Evolutionary conservation across 208 protist species (phyloP).

Genomic region (Trypanosoma congolense): DNA sequence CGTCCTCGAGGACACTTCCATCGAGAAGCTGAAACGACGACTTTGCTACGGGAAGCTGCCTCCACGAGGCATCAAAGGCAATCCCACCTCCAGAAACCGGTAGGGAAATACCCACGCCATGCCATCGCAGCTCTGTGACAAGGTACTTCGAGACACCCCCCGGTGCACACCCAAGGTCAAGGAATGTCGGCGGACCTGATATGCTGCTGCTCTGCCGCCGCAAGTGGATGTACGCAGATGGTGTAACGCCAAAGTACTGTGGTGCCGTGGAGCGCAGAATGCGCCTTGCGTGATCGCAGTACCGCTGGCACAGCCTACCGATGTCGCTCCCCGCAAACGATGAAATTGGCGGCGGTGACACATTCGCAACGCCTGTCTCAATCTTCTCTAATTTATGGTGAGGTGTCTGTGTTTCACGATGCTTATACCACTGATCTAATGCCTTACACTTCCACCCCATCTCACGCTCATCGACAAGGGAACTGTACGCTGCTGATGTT

Average conservation of each 20-base stretch:
- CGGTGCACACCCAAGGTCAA: slow-evolving; percentile 70
- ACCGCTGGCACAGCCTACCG: slow-evolving; percentile 36
- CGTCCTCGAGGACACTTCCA: slow-evolving; percentile 13
- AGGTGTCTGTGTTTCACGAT: slow-evolving; percentile 16
- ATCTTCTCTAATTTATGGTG: not conserved
- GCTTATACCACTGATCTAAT: slow-evolving; percentile 61
- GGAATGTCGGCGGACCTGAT: slow-evolving; percentile 30
- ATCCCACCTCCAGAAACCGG: slow-evolving; percentile 45
- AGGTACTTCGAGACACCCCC: slow-evolving; percentile 73
- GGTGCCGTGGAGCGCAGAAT: slow-evolving; percentile 22
- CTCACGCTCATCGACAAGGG: slow-evolving; percentile 45
- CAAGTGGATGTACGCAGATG: not conserved
- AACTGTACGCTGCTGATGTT: slow-evolving; percentile 31
- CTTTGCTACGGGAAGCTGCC: slow-evolving; percentile 5
- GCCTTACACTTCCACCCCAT: slow-evolving; percentile 50
- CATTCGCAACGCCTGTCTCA: not conserved
- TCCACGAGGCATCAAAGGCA: slow-evolving; percentile 29
- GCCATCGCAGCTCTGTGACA: slow-evolving; percentile 45
- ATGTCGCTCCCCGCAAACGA: slow-evolving; percentile 48
- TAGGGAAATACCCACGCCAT: slow-evolving; percentile 67
- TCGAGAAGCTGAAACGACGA: slow-evolving; percentile 11
- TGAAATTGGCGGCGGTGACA: slow-evolving; percentile 11
- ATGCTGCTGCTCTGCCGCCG: not conserved
- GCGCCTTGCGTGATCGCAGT: slow-evolving; percentile 46
- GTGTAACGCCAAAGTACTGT: slow-evolving; percentile 16